Evolutionary conservation across 2,329 filamentous ascomycete genomes (phyloP).

Genomic region (Hypoxylon sp.): DNA sequence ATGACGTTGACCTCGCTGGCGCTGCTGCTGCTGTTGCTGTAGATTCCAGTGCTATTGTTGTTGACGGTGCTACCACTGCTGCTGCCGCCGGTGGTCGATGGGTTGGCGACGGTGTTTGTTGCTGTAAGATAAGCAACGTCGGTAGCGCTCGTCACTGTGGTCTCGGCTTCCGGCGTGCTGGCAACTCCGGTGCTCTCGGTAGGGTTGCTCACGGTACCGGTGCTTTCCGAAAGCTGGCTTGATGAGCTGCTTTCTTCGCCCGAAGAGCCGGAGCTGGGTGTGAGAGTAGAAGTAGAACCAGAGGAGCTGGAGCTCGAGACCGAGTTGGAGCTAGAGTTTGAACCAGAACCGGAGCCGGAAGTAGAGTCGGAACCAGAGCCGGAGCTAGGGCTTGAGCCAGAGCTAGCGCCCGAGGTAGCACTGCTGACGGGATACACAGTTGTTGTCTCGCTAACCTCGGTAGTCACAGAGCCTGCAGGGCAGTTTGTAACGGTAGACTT

Average conservation of each 20-base stretch:
- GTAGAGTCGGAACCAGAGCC: too few species aligned
- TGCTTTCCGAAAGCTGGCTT: constrained; percentile 13
- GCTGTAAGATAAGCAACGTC: constrained; percentile 32
- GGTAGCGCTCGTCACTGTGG: constrained; percentile 13
- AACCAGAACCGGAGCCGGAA: too few species aligned
- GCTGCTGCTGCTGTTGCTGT: constrained; percentile 9
- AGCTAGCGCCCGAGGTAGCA: constrained; percentile 15
- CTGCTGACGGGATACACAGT: constrained; percentile 45
- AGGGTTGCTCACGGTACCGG: not conserved
- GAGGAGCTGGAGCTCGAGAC: constrained; percentile 24
- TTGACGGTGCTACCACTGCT: constrained; percentile 15
- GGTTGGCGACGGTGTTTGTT: constrained; percentile 9
- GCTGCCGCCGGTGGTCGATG: constrained; percentile 9
- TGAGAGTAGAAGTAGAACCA: too few species aligned
- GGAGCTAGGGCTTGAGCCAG: too few species aligned
- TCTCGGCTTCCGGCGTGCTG: constrained; percentile 16
- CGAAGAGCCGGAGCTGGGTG: too few species aligned
- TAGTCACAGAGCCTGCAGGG: constrained; percentile 42
- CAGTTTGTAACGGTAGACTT: constrained; percentile 44
- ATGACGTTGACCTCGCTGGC: constrained; percentile 31
- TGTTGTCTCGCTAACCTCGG: constrained; percentile 44
- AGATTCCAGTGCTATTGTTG: too few species aligned
- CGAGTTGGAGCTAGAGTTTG: too few species aligned
- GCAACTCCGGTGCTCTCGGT: constrained; percentile 13
- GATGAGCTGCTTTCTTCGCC: too few species aligned